A percentile compares a stretch with the other conserved stretches of the same genome.
phyloP scores from a whole-genome alignment of 2,329 filamentous ascomycete genomes.

The Balansia obtecta region DNA sequence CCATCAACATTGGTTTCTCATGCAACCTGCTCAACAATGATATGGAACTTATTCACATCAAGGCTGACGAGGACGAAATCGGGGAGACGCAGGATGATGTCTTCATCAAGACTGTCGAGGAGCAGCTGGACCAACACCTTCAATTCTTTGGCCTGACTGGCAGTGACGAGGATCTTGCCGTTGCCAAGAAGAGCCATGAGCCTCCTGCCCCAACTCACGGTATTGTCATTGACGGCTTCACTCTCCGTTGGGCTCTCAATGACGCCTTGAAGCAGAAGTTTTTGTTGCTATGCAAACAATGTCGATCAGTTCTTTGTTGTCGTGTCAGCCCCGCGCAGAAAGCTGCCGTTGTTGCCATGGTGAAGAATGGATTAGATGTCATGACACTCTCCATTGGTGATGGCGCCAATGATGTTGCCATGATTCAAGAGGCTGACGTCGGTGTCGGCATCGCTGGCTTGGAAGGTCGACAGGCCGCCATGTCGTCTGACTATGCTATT shows the following conservation, averaged over 20 bases:
- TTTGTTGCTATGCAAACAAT: constrained; percentile 88
- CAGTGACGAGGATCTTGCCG: constrained; percentile 70
- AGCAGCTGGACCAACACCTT: constrained; percentile 64
- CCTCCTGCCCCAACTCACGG: constrained; percentile 81
- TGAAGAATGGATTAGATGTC: constrained; percentile 87
- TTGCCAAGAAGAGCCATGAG: constrained; percentile 71
- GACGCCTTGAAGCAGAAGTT: constrained; percentile 84
- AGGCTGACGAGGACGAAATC: constrained; percentile 62
- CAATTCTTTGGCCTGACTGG: constrained; percentile 66
- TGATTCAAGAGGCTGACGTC: constrained; percentile 97
- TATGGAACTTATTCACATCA: constrained; percentile 91
- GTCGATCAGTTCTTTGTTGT: constrained; percentile 91
- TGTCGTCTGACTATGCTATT: constrained; percentile 94
- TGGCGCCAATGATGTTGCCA: constrained; percentile 90
- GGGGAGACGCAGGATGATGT: constrained; percentile 33
- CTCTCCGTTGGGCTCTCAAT: constrained; percentile 75
- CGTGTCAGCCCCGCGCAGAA: constrained; percentile 96
- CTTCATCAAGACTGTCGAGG: constrained; percentile 47
- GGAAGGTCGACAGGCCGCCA: constrained; percentile 83
- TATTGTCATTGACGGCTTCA: constrained; percentile 89
- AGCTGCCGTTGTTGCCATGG: constrained; percentile 90
- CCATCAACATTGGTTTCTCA: constrained; percentile 99
- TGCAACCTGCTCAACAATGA: constrained; percentile 96
- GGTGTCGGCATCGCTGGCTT: constrained; percentile 90
- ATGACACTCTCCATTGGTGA: constrained; percentile 93